Conservation (phyloP, 2,329 filamentous ascomycete genomes). For the Mycocentrospora acerina region DNA sequence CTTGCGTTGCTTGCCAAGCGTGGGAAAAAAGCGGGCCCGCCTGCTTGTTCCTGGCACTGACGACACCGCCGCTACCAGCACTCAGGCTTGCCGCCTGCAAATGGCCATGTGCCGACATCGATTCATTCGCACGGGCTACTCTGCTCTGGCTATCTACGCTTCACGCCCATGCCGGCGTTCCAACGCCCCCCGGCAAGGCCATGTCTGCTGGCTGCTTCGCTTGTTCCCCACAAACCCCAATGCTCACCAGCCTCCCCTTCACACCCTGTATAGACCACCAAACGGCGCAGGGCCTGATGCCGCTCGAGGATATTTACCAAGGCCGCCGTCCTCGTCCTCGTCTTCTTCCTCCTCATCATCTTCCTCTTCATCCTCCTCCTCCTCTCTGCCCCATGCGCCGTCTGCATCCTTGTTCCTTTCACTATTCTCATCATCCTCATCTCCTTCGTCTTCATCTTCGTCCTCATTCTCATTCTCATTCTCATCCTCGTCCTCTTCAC, state of each 20-base stretch:
- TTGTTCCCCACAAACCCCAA: background rate
- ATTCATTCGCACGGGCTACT: no score
- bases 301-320: constrained; percentile 12
- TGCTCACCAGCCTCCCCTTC: background rate
- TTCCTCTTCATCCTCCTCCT: constrained; percentile 14
- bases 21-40: constrained; percentile 18
- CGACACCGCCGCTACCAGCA: constrained; percentile 2
- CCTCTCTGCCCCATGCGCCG: constrained; percentile 2
- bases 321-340: constrained; percentile 19
- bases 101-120: no score
- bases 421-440: constrained; percentile 17
- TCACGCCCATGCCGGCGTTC: no score
- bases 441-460: constrained; percentile 15
- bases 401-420: constrained; percentile 13
- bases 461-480: constrained; percentile 20
- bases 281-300: constrained; percentile 24
- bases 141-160: no score
- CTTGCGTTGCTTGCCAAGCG: constrained; percentile 22
- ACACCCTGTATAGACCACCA: constrained; percentile 26
- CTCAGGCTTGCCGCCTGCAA: background rate
- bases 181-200: background rate
- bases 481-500: constrained; percentile 13
- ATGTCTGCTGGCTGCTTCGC: no score
- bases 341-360: constrained; percentile 18
- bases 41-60: constrained; percentile 10